Evolutionary conservation across 306 rosid species (phyloP), one percentile per base, ranked within the genome.

Genomic region (Lupinus albus): DNA sequence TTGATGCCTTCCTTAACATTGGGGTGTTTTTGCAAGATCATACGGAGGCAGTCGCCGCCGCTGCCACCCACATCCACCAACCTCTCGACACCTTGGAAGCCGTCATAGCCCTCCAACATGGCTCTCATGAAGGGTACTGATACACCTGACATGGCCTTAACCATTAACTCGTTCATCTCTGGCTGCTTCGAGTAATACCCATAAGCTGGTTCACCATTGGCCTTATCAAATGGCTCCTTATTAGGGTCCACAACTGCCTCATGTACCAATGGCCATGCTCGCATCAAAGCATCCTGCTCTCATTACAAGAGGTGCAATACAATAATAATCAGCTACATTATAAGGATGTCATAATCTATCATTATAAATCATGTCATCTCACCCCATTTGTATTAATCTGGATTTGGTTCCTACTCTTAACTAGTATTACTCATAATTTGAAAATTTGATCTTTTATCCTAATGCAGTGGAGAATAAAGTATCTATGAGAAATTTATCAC

Each of bases 31-130:
- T 41, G 79, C 16, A 89, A 6, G 58, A 93, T 93, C 98, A 89
- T 93, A 42, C 80, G 55, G 64, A 93, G 85, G 83, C 98, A 92
- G 73, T 92, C 95, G 2, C 93, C 95, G 1, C 86, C 97, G 16
- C 98, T 93, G 12, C 98, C 98, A 0, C 97, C 98, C 3, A 93
- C 97, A 39, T 93, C 98, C 5, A 93, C 97, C 11, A 93, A 67
- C 60, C 45, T 86, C 61, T 57, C 18, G 6, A 88, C 91, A 3
- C 89, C 89, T 18, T 66, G 58, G 32, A 93, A 84, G 21, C 95
- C 98, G 55, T 81, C 71, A 42, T 93, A 93, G 16, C 84, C 84
- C 14, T 75, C 86, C 67, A 92, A 11, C 49, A 89, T 25, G 11
- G 89, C 87, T 70, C 64, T 89, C 74, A 89, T 84, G 87, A 92